Conservation (phyloP, 805 yeast genomes). For the Pichia nakasei region DNA sequence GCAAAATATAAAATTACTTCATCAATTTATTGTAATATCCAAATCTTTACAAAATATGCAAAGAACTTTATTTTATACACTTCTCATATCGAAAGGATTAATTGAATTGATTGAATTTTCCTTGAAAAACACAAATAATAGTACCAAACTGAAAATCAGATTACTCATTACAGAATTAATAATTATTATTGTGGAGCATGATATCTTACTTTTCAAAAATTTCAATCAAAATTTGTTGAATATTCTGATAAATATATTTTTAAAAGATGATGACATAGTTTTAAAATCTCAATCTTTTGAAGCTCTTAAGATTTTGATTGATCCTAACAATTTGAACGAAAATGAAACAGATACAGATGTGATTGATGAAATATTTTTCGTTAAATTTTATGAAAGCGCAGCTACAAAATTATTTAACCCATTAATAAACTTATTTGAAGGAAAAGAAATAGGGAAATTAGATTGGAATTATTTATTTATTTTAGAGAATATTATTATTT, state of each 20-base stretch:
- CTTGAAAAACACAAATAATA: conserved; percentile 34
- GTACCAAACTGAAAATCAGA: conserved; percentile 33
- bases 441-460: neutral
- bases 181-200: conserved; percentile 77
- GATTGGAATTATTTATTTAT: conserved; percentile 5
- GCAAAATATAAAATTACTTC: conserved; percentile 70
- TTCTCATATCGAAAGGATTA: conserved; percentile 59
- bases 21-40: conserved; percentile 71
- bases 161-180: conserved; percentile 74
- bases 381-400: conserved; percentile 49
- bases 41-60: conserved; percentile 55
- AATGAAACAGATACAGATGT: conserved; percentile 9
- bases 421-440: conserved; percentile 12
- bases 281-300: conserved; percentile 76
- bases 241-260: conserved; percentile 49
- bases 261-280: conserved; percentile 59
- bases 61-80: conserved; percentile 54
- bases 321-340: conserved; percentile 32
- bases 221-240: conserved; percentile 38
- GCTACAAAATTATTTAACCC: conserved; percentile 24
- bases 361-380: conserved; percentile 34
- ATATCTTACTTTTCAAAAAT: conserved; percentile 49
- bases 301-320: conserved; percentile 67
- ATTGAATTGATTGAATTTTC: conserved; percentile 67
- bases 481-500: conserved; percentile 46